Base-by-base conservation (phyloP, 805 yeast species). In the Schwanniomyces vanrijiae region DNA sequence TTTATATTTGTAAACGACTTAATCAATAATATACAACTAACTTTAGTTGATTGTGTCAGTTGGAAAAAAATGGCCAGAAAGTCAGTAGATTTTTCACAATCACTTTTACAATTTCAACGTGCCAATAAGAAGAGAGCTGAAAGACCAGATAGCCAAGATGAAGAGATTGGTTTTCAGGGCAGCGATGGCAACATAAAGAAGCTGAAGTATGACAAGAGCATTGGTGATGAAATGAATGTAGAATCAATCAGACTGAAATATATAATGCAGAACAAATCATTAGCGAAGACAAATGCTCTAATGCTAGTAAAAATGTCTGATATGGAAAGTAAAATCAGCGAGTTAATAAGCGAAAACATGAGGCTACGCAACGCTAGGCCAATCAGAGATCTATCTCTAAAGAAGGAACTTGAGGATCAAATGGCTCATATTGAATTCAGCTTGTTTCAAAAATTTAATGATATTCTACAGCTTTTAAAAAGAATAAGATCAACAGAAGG, bases 231-330 rank as follows among this genome's bases (percentile, higher is more conserved):
- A 7, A 45, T 20, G 22, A 44, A 46, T 8, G 11, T 51, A 51
- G 46, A 62, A 55, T 9, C 62, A 59, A 47, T 56, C 55, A 37
- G 59, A 52, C 42, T 74, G 64, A 56, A 64, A 40, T 75, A 69
- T 44, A 42, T 60, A 5, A 59, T 58, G n/a, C 84, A 80, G 55
- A 86, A 86, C 61, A 72, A 71, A 44, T 75, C 77, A n/a, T 62
- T 86, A 22, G 88, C 88, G 0, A 79, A 74, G 50, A 78, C 76
- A 42, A 84, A 82, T 58, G 76, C 85, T 2, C 59, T 71, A 19
- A 65, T 84, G 59, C 69, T 77, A 72, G 59, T 74, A 33, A 78
- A 72, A 52, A 68, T 85, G 21, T 62, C 76, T 3, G 80, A 75
- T 24, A 60, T 86, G 59, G 89, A 84, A 59, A 58, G 64, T 10